Evolutionary conservation across 495 filamentous ascomycete genomes (phyloP).

Genomic region (Aspergillus egyptiacus): DNA sequence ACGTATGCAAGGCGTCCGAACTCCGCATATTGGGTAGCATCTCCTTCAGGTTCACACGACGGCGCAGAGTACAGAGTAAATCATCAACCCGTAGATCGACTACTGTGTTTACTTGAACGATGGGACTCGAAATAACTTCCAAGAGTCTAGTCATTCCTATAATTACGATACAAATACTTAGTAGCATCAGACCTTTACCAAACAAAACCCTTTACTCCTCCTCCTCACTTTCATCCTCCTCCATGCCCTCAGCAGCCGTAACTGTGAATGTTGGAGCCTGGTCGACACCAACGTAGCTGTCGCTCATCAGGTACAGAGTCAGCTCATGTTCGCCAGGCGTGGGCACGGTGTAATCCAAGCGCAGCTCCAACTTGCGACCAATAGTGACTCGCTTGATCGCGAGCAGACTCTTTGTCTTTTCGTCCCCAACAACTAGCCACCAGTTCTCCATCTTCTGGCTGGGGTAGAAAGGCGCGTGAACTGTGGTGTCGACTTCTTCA

Average conservation of each 20-base stretch:
- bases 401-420: constrained; percentile 75
- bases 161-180: constrained; percentile 21
- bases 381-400: constrained; percentile 95
- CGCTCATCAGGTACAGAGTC: constrained; percentile 92
- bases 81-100: too few relatives aligned
- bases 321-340: constrained; percentile 79
- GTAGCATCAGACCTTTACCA: constrained; percentile 18
- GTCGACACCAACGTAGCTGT: constrained; percentile 96
- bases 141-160: constrained; percentile 12
- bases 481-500: constrained; percentile 71
- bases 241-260: constrained; percentile 84
- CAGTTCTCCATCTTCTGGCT: constrained; percentile 93
- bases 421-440: constrained; percentile 89
- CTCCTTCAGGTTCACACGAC: too few relatives aligned
- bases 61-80: too few relatives aligned
- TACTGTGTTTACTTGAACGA: too few relatives aligned
- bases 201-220: constrained; percentile 44
- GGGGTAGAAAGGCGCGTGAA: constrained; percentile 95
- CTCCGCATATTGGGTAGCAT: too few relatives aligned
- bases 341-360: constrained; percentile 83
- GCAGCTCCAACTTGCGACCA: constrained; percentile 65
- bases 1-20: neutral
- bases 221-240: constrained; percentile 82
- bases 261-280: constrained; percentile 88
- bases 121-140: neutral